Evolutionary conservation across 2,329 filamentous ascomycete genomes (phyloP), one percentile per base, ranked within the genome.

Genomic region (Phialophora verrucosa): DNA sequence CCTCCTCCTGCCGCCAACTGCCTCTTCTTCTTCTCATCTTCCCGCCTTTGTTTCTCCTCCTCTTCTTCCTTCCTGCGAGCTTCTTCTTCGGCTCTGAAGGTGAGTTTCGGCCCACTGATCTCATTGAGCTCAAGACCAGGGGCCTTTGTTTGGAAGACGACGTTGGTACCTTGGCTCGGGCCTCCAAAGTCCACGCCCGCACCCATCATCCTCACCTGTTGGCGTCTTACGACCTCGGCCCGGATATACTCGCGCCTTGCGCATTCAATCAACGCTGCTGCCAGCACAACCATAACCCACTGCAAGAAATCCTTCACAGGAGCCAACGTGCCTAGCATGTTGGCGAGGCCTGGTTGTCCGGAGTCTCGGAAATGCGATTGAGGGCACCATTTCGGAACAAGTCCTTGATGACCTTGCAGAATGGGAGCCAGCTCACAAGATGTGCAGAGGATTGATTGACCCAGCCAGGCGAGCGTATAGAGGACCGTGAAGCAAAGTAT

Each of bases 251-350:
- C 67, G 6, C 69, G 63, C 23, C 69, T 58, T 12, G 66, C 66
- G n/a, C 69, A 66, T 56, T 71, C 69, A 27, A 70, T 57, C 55
- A 71, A 50, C 10, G 35, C 31, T 3, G 61, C 49, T 6, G 65
- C 59, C 50, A 69, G 4, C 12, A 58, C 44, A 14, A 71, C 57
- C 64, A 71, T 71, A 20, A 23, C 56, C 69, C 69, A 71, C 47
- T 69, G 61, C 20, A 67, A 11, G 35, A 70, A 60, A 47, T 71
- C 69, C 49, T 71, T 71, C 47, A 66, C 69, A 8, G 63, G 60
- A 4, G 65, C 25, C 78, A 83, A 73, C 83, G 82, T 68, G 86
- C 87, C 20, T 79, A 84, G 59, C 84, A 81, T 27, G 86, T 89
- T 14, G 79, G 76, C 10, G 75, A 81, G 61, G 20, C 27, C 51